Conservation (phyloP, 2,329 filamentous ascomycete species). For the Trichophyton equinum region DNA sequence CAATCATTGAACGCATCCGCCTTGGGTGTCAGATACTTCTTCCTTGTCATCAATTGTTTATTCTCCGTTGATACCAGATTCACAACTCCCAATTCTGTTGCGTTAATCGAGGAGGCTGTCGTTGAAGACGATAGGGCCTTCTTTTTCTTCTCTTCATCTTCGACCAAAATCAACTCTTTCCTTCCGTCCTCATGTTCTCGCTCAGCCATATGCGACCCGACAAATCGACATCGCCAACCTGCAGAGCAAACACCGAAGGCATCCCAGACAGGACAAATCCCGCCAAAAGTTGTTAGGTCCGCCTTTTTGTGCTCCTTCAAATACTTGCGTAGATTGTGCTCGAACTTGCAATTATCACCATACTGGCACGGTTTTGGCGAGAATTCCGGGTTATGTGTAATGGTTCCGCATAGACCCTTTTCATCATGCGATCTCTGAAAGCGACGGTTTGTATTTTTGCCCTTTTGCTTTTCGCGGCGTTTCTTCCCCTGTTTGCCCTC, state of each 20-base stretch:
- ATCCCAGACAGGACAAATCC: conserved; percentile 72
- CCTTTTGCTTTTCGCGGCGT: conserved; percentile 44
- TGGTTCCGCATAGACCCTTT: conserved; percentile 63
- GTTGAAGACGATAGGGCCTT: conserved; percentile 16
- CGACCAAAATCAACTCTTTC: conserved; percentile 65
- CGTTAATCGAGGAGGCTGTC: conserved; percentile 12
- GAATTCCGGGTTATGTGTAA: conserved; percentile 63
- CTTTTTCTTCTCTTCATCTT: conserved; percentile 39
- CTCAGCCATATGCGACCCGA: conserved; percentile 75
- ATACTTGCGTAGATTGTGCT: conserved; percentile 78
- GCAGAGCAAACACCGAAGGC: conserved; percentile 61
- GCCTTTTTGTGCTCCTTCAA: conserved; percentile 67
- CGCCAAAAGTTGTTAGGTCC: conserved; percentile 63
- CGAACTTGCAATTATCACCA: conserved; percentile 66
- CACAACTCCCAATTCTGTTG: conserved; percentile 50
- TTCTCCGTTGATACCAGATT: conserved; percentile 59
- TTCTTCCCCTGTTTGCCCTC: conserved; percentile 25
- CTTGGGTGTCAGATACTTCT: conserved; percentile 56
- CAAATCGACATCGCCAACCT: conserved; percentile 92
- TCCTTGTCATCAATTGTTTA: conserved; percentile 65
- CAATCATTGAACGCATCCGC: conserved; percentile 66
- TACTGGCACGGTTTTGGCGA: conserved; percentile 63
- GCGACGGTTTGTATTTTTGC: conserved; percentile 71
- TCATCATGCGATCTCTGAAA: conserved; percentile 72
- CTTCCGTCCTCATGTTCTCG: conserved; percentile 63